These are phyloP conservation scores for Microcyclosporella mali DNA, from an alignment of 2,329 filamentous ascomycete genomes.

Conservation along the genomic window DNA sequence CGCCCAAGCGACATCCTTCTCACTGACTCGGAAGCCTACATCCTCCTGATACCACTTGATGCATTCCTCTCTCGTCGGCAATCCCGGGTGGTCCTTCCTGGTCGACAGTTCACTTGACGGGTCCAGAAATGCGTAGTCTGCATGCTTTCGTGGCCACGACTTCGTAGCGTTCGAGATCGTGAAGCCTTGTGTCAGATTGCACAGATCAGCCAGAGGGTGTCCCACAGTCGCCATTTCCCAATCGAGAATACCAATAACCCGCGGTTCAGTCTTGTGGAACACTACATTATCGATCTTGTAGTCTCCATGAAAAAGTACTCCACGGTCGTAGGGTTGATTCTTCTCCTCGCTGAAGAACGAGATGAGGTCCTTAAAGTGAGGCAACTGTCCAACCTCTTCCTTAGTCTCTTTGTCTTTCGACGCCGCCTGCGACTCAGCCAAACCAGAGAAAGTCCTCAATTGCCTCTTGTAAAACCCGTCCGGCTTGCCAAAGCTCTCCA, in stretches of 20 bases:
- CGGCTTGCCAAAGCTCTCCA: conserved; percentile 67
- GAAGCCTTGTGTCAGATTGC: conserved; percentile 56
- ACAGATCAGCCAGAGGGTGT: conserved; percentile 87
- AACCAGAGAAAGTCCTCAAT: conserved; percentile 71
- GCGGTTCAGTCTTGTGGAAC: conserved; percentile 81
- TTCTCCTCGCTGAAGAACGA: conserved; percentile 65
- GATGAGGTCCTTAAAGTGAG: conserved; percentile 74
- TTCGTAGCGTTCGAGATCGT: conserved; percentile 23
- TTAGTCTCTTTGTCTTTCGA: conserved; percentile 71
- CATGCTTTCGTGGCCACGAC: conserved; percentile 24
- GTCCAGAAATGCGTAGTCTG: conserved; percentile 21
- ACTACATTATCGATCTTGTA: conserved; percentile 69
- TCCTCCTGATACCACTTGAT: conserved; percentile 60
- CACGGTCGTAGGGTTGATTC: conserved; percentile 69
- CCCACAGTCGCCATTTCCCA: conserved; percentile 99
- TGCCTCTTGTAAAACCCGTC: conserved; percentile 80
- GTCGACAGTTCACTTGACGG: conserved; percentile 13
- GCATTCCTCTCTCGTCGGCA: conserved; percentile 55
- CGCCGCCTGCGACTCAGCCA: conserved; percentile 70
- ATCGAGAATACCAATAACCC: conserved; percentile 88
- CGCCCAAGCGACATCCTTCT: conserved; percentile 55
- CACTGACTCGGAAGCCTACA: conserved; percentile 65
- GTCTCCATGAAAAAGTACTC: conserved; percentile 82
- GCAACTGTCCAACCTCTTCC: conserved; percentile 71
- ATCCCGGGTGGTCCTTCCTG: conserved; percentile 46